phyloP scores from a whole-genome alignment of 805 yeast genomes.

The Starmerella ratchasimensis region DNA sequence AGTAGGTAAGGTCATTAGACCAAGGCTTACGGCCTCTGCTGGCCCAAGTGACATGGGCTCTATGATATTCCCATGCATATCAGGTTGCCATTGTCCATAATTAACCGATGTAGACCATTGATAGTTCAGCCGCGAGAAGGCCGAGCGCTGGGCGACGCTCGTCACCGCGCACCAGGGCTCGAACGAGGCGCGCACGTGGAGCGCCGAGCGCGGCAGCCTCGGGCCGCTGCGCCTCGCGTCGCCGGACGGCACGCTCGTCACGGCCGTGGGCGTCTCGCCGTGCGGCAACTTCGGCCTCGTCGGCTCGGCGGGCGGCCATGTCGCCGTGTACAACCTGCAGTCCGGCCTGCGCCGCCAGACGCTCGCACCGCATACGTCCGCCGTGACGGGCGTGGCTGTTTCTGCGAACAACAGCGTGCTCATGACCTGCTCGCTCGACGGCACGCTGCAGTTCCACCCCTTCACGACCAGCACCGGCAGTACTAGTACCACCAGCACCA shows the following conservation, averaged over 20 bases:
- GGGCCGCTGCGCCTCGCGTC: constrained; percentile 57
- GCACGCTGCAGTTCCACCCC: constrained; percentile 73
- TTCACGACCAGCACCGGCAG: constrained; percentile 57
- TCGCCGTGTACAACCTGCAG: constrained; percentile 78
- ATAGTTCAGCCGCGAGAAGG: constrained; percentile 61
- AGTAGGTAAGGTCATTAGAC: too few species aligned
- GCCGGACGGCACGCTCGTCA: constrained; percentile 64
- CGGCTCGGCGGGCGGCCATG: constrained; percentile 76
- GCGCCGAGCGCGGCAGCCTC: constrained; percentile 58
- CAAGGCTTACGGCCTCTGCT: too few species aligned
- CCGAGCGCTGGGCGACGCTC: constrained; percentile 88
- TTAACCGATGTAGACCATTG: too few species aligned
- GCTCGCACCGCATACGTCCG: constrained; percentile 45
- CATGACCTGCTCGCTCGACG: constrained; percentile 82
- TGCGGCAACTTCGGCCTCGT: constrained; percentile 94
- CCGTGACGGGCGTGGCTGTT: constrained; percentile 77
- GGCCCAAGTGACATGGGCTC: too few species aligned
- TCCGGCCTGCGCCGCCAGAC: constrained; percentile 71
- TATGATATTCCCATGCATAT: too few species aligned
- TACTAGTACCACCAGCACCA: constrained; percentile 26
- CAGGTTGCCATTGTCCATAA: too few species aligned
- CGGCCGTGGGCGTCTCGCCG: constrained; percentile 63
- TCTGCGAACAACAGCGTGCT: constrained; percentile 84
- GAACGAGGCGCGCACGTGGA: constrained; percentile 82
- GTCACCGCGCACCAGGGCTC: constrained; percentile 80